Base-by-base conservation (phyloP, 2,329 filamentous ascomycete genomes). In the Chaetomium strumarium region DNA sequence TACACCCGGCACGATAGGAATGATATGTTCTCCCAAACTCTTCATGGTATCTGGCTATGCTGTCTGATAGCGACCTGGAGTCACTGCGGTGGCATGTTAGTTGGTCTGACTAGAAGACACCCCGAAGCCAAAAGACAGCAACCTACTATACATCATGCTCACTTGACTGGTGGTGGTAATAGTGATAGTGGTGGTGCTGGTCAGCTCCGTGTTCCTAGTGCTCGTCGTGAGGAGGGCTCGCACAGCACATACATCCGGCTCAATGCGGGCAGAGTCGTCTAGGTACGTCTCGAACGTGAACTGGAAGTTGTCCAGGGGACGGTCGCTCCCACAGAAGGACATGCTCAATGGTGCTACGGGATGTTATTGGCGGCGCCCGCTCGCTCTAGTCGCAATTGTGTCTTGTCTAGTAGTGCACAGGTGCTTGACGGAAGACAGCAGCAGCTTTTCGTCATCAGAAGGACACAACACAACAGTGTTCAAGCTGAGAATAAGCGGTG, bases 11-110 rank as follows among this genome's bases (percentile, higher is more conserved):
- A 13, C 60, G 63, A 53, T 60, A 67, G 1, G 65, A 61, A 45
- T 68, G 65, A 17, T 67, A 67, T 10, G 66, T 68, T 46, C 66
- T 59, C 9, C 66, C 66, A 33, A 66, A 66, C 39, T 66, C 60
- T 37, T 63, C 57, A 38, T 61, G 59, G 48, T 56, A 64, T 16
- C 52, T 58, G 48, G 59, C 60, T n/a, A 67, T 63, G 56, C 65
- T 67, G 11, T 67, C 66, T 5, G 62, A 63, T 12, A 67, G 42
- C 10, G 64, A 68, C 13, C 58, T 56, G 13, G 60, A 56, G 39
- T 65, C 60, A 50, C 63, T 65, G 40, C 5, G 8, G 17, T 1
- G 6, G 24, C 24, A 10, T 51, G 30, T 49, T 30, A 39, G 34
- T 30, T 46, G 33, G 33, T 4, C 9, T 34, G 4, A 10, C 33